phyloP scores from a whole-genome alignment of 345 rosid species.

The Rhizophora mangle region DNA sequence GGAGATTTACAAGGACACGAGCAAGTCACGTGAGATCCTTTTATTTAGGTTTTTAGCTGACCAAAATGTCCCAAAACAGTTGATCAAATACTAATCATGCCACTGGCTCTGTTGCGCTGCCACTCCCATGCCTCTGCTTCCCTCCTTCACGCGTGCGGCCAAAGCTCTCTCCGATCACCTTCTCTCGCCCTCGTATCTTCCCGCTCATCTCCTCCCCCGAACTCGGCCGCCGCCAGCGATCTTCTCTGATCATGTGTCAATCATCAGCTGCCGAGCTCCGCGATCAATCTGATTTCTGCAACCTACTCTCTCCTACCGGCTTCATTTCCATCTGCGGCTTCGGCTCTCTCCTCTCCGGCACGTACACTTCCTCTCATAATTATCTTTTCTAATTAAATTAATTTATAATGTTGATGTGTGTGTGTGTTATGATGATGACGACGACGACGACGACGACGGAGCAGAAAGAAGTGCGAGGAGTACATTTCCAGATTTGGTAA shows the following conservation, averaged over 20 bases:
- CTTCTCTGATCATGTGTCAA: conserved; percentile 12
- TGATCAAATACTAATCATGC: not conserved
- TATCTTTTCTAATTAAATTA: not conserved
- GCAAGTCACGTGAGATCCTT: too few relatives aligned
- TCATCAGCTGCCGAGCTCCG: conserved; percentile 38
- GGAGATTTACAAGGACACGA: too few relatives aligned
- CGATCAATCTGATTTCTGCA: conserved; percentile 59
- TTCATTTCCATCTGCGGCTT: conserved; percentile 86
- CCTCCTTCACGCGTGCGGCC: not conserved
- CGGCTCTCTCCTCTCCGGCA: conserved; percentile 93
- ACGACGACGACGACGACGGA: not conserved
- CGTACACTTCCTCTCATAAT: not conserved
- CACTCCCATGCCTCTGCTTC: not conserved
- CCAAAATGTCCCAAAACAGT: not conserved
- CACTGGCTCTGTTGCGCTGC: not conserved
- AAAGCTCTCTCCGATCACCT: conserved; percentile 14
- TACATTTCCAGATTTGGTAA: conserved; percentile 73
- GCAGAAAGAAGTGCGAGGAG: conserved; percentile 84
- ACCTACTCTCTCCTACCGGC: conserved; percentile 50
- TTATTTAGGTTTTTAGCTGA: too few relatives aligned
- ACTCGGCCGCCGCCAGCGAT: conserved; percentile 20
- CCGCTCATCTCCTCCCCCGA: not conserved
- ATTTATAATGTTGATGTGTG: not conserved
- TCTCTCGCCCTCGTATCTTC: not conserved
- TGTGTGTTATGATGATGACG: not conserved